Evolutionary conservation across 306 rosid genomes (phyloP).

Genomic region (Cucumis melo): DNA sequence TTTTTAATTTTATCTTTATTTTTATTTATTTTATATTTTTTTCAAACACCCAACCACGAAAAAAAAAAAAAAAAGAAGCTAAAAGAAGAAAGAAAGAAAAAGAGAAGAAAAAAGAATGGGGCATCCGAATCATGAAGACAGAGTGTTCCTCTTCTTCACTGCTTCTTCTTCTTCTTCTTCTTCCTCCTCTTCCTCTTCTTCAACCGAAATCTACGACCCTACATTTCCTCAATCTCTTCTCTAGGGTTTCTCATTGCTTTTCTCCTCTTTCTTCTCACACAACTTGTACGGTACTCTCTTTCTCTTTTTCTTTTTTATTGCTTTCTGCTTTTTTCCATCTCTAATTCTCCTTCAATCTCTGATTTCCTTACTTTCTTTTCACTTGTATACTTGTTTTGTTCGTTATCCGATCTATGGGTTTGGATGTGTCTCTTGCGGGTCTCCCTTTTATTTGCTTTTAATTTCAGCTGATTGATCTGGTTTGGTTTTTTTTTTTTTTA

Average conservation of each 20-base stretch:
- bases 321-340: not conserved
- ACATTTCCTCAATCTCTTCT: constrained; percentile 15
- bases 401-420: constrained; percentile 4
- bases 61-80: not conserved
- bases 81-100: not conserved
- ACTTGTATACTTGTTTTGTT: not conserved
- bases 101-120: constrained; percentile 8
- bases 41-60: too few species aligned
- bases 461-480: constrained; percentile 6
- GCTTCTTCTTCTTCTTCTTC: constrained; percentile 24
- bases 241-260: constrained; percentile 17
- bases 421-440: not conserved
- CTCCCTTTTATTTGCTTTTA: not conserved
- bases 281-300: constrained; percentile 7
- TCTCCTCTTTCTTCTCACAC: constrained; percentile 9
- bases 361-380: constrained; percentile 8
- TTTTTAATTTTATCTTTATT: too few species aligned
- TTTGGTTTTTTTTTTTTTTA: not conserved
- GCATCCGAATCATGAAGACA: constrained; percentile 30
- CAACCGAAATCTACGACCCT: constrained; percentile 29
- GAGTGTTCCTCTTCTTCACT: constrained; percentile 35
- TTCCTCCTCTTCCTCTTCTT: constrained; percentile 10
- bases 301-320: too few species aligned
- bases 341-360: constrained; percentile 4
- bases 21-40: too few species aligned